A percentile compares a stretch with the other conserved stretches of the same genome.
Evolutionary conservation across 345 rosid genomes (phyloP).

Genomic region (Linum tenue): DNA sequence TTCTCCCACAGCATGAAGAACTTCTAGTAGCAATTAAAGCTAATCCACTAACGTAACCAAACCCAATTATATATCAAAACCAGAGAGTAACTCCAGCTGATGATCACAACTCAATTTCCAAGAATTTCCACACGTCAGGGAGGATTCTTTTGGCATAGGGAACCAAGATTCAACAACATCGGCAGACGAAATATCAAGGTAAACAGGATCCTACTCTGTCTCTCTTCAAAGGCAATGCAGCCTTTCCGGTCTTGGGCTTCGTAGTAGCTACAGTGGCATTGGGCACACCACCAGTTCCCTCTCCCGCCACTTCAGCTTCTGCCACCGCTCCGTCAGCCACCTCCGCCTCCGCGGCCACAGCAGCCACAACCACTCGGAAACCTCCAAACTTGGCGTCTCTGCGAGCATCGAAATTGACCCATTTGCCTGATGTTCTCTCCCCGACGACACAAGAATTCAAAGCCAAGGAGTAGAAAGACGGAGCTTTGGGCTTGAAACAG

Average conservation of each 20-base stretch:
- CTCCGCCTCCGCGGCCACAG: slow-evolving; percentile 32
- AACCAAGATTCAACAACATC: neutral
- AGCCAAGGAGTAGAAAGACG: slow-evolving; percentile 30
- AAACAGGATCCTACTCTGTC: slow-evolving; percentile 51
- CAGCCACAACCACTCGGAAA: slow-evolving; percentile 27
- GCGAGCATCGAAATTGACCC: slow-evolving; percentile 11
- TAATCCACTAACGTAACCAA: neutral
- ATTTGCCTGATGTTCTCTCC: slow-evolving; percentile 16
- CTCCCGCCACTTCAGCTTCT: slow-evolving; percentile 9
- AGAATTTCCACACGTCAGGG: neutral
- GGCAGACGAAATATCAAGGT: neutral
- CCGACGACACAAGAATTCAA: slow-evolving; percentile 6
- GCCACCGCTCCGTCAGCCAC: slow-evolving; percentile 36
- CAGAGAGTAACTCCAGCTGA: slow-evolving; percentile 1
- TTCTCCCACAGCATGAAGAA: neutral
- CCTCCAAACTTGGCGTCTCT: slow-evolving; percentile 18
- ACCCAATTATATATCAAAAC: neutral
- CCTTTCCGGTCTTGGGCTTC: slow-evolving; percentile 85
- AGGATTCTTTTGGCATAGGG: neutral
- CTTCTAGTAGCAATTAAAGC: neutral
- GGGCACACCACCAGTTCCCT: slow-evolving; percentile 22
- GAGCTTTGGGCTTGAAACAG: slow-evolving; percentile 40
- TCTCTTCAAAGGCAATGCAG: slow-evolving; percentile 71
- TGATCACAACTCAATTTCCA: neutral
- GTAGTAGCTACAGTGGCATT: slow-evolving; percentile 34